These are phyloP conservation scores for Botrytis deweyae DNA, from an alignment of 2,329 filamentous ascomycete genomes.

Conservation along the genomic window DNA sequence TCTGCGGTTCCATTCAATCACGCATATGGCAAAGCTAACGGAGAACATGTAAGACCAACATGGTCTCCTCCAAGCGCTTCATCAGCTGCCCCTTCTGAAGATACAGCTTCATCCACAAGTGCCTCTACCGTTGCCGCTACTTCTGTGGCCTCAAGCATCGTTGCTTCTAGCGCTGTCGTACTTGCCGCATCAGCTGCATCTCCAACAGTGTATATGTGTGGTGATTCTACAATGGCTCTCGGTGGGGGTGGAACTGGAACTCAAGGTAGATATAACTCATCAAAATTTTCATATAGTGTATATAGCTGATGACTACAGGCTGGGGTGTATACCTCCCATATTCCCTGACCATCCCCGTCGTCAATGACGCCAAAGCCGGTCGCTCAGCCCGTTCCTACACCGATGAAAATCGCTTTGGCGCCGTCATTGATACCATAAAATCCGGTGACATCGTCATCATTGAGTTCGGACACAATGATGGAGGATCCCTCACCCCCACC, in stretches of 20 bases:
- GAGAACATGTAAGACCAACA: not conserved
- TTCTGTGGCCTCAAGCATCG: not conserved
- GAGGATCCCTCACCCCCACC: slow-evolving; percentile 47
- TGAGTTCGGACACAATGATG: slow-evolving; percentile 67
- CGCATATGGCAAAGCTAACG: not conserved
- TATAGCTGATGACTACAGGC: slow-evolving; percentile 42
- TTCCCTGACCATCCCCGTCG: slow-evolving; percentile 50
- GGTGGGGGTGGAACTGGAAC: slow-evolving; percentile 47
- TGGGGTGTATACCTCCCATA: slow-evolving; percentile 62
- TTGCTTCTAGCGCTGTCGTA: not conserved
- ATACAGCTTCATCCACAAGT: not conserved
- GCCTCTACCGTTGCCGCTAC: not conserved
- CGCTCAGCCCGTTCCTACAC: slow-evolving; percentile 66
- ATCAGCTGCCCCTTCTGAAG: not conserved
- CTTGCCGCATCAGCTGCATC: not conserved
- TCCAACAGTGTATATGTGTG: slow-evolving; percentile 54
- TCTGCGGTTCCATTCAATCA: slow-evolving; percentile 11
- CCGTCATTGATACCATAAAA: slow-evolving; percentile 48
- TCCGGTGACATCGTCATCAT: slow-evolving; percentile 52
- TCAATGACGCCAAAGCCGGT: slow-evolving; percentile 65
- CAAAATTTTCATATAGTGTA: not conserved
- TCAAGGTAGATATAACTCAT: slow-evolving; percentile 38
- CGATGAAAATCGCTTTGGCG: slow-evolving; percentile 62
- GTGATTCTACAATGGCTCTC: slow-evolving; percentile 62
- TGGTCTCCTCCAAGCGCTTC: not conserved